Percentiles rank a stretch among this genome's conserved stretches.
phyloP scores from a whole-genome alignment of 805 yeast genomes.

The Candida chilensis region DNA sequence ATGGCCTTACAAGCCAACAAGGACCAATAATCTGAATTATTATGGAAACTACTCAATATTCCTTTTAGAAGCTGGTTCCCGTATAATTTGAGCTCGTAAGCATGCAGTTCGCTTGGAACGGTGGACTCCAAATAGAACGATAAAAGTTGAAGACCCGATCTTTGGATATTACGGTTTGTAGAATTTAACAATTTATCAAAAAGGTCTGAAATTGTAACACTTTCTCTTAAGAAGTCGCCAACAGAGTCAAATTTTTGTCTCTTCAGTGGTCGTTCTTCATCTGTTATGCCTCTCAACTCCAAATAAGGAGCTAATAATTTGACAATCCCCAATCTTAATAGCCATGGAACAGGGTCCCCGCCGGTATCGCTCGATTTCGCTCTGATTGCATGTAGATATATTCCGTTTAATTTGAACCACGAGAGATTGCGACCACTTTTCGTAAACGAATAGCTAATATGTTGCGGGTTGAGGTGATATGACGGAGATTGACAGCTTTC shows the following conservation, averaged over 20 bases:
- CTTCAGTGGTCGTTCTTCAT: constrained; percentile 5
- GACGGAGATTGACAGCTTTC: too few species aligned
- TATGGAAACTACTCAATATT: constrained; percentile 11
- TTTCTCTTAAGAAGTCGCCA: constrained; percentile 9
- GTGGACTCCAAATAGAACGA: constrained; percentile 14
- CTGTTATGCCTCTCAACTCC: constrained; percentile 8
- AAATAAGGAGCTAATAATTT: constrained; percentile 21
- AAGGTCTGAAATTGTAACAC: constrained; percentile 13
- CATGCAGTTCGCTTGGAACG: too few species aligned
- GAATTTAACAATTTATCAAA: constrained; percentile 13
- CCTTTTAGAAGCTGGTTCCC: constrained; percentile 1
- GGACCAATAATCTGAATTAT: constrained; percentile 13
- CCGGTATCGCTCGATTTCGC: not conserved
- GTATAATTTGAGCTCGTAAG: not conserved
- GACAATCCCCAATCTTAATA: constrained; percentile 22
- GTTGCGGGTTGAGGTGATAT: too few species aligned
- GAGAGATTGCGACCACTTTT: too few species aligned
- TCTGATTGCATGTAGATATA: constrained; percentile 2
- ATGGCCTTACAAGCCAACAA: constrained; percentile 11
- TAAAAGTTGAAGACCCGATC: constrained; percentile 17
- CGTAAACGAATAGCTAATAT: too few species aligned
- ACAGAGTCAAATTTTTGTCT: constrained; percentile 17
- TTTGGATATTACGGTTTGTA: constrained; percentile 6
- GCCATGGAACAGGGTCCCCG: constrained; percentile 22
- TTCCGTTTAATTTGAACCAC: constrained; percentile 10